Evolutionary conservation across 768 basidiomycete species (phyloP), one percentile per base, ranked within the genome.

Genomic region (Auriscalpium microsporum): DNA sequence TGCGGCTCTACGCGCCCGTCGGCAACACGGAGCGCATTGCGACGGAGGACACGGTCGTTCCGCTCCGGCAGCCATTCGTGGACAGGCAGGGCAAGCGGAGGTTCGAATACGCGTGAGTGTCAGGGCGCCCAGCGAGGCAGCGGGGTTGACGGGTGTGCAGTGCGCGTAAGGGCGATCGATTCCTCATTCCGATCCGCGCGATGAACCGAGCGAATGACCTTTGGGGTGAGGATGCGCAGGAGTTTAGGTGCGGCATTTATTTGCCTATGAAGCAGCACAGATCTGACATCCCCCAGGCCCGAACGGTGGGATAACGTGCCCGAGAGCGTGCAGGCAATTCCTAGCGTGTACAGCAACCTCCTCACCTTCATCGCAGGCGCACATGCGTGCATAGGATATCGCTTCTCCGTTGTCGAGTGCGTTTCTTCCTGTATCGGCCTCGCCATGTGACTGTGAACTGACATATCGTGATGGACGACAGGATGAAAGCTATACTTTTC

Each of bases 151-250:
- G 48, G n/a, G 21, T 2, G 8, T 13, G 34, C 44, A 60, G 61
- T 42, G 44, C 60, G 3, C 42, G 55, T 10, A 53, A 60, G 28
- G 63, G 63, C 11, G 63, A 64, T 28, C 10, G 21, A 1, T 44
- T 70, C 14, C 8, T 34, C n/a, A 53, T 70, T 23, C 62, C 68
- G 14, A 63, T 70, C 42, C 45, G 54, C n/a, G 13, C 54, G 10
- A 45, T 69, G 40, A 68, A 71, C 42, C 60, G 62, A 10, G 58
- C 65, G 10, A 62, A 59, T 13, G 62, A 58, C 34, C 51, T 72
- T 8, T 72, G 69, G 65, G 71, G 71, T 10, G 61, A 62, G 16
- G 71, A 72, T 45, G 71, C 70, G 1, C 53, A 58, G 11, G 65
- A 66, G 35, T 72, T 70, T 58, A 58, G 49, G 61, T 60, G 40